A percentile compares a stretch with the other conserved stretches of the same genome.
Evolutionary conservation across 2,329 filamentous ascomycete genomes (phyloP).

Genomic region (Grosmannia clavigera): DNA sequence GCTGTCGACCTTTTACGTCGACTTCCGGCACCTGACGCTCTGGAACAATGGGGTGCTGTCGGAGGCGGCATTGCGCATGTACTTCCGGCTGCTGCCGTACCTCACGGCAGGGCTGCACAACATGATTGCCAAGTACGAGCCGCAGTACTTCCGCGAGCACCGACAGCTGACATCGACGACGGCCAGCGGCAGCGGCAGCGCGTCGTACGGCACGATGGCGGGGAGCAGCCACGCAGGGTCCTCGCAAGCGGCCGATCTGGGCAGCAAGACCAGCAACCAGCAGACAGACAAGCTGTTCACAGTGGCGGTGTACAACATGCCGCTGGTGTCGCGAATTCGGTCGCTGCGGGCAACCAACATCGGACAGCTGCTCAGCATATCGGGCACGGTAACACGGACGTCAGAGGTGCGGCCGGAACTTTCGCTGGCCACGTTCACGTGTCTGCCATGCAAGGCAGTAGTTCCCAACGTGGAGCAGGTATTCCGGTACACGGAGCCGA

Average conservation of each 20-base stretch:
- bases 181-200: constrained; percentile 28
- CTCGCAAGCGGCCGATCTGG: constrained; percentile 48
- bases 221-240: constrained; percentile 50
- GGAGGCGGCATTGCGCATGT: constrained; percentile 75
- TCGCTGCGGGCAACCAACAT: constrained; percentile 82
- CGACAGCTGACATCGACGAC: constrained; percentile 57
- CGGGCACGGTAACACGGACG: constrained; percentile 89
- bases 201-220: constrained; percentile 43
- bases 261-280: constrained; percentile 73
- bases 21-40: constrained; percentile 70
- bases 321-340: constrained; percentile 74
- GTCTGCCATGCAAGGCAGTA: constrained; percentile 73
- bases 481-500: constrained; percentile 93
- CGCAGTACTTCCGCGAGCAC: constrained; percentile 86
- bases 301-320: constrained; percentile 85
- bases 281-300: constrained; percentile 96
- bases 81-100: constrained; percentile 91
- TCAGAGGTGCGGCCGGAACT: constrained; percentile 94
- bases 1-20: constrained; percentile 77
- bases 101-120: constrained; percentile 81
- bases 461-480: constrained; percentile 92
- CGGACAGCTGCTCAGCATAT: constrained; percentile 87
- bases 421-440: constrained; percentile 83
- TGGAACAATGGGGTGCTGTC: constrained; percentile 72
- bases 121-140: constrained; percentile 87